Base-by-base conservation (phyloP, 768 basidiomycete species). In the Leccinum uliginosum region DNA sequence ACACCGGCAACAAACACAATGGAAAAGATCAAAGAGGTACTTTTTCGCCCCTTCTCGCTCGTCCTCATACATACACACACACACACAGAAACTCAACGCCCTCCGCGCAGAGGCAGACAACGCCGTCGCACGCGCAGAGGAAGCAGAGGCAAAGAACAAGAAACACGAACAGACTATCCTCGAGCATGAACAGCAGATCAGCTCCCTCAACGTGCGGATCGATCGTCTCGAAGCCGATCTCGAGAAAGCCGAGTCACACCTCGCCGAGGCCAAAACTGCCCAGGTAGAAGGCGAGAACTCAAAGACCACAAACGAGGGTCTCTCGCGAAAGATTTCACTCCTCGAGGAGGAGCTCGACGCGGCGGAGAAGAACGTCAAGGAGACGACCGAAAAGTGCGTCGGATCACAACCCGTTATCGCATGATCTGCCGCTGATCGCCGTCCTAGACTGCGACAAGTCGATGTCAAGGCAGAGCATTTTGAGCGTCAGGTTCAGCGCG, bases 391-490 rank as follows among this genome's bases (percentile, higher is more conserved):
- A 75, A 96, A 93, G 96, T 97, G 69, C 67, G 91, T 83, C 35
- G 15, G 43, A 32, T 57, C 50, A 23, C 4, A 23, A 9, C 30
- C 19, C 21, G 26, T 53, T 45, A 60, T 63, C 66, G 4, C 35
- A 30, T 45, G 53, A 61, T 65, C 59, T 47, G 53, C 56, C 34
- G 15, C 62, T 67, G 57, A 67, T 64, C 58, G 55, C 54, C 53
- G 17, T 26, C 27, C 44, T 65, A 98, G 96, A 74, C 80, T 99
- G 65, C 81, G 96, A 60, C 92, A 96, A 69, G 93, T 96, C 56
- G 97, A 99, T 70, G 89, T 98, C 74, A 99, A 98, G 78, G 96
- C 96, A 10, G 97, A 99, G 73, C 93, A 98, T 76, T 97, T 92
- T 70, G 96, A 98, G 75, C 85, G 94, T 50, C 91, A 95, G 70